Conservation (phyloP, 768 basidiomycete genomes). For the Tulasnella sp. region DNA sequence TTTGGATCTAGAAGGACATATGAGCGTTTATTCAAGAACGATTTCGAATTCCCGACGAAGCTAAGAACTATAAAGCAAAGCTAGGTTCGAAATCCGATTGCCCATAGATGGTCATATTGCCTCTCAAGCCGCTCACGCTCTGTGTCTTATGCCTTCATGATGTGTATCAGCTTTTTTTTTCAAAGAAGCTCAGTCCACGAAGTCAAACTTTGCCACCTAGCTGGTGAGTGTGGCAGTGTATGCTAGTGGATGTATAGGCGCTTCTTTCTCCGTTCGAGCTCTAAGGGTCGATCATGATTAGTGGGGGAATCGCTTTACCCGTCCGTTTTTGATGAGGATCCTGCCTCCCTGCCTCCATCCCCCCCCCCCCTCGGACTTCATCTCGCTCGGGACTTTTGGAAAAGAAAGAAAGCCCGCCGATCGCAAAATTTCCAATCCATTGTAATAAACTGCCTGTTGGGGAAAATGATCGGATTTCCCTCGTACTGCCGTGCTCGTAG, state of each 20-base stretch:
- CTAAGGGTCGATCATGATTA: not conserved
- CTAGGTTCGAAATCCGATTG: not conserved
- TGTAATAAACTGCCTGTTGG: too few relatives aligned
- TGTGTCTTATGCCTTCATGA: not conserved
- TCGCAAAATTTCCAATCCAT: too few relatives aligned
- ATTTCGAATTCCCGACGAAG: not conserved
- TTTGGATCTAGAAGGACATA: not conserved
- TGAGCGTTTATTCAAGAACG: not conserved
- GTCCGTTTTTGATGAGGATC: too few relatives aligned
- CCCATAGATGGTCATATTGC: constrained; percentile 1
- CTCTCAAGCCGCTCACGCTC: not conserved
- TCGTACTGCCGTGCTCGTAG: too few relatives aligned
- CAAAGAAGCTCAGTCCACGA: not conserved
- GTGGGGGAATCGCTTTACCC: not conserved
- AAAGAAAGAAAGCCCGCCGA: too few relatives aligned
- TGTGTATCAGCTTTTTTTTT: too few relatives aligned
- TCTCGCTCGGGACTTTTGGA: too few relatives aligned
- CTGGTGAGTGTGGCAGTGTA: not conserved
- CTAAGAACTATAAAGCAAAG: not conserved
- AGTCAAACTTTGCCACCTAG: not conserved
- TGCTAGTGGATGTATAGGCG: not conserved
- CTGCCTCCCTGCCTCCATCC: too few relatives aligned
- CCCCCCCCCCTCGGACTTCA: too few relatives aligned
- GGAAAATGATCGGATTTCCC: too few relatives aligned
- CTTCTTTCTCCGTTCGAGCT: not conserved